These are phyloP conservation scores for Moniliophthora roreri DNA, from an alignment of 1,284 basidiomycete species.

Conservation along the genomic window DNA sequence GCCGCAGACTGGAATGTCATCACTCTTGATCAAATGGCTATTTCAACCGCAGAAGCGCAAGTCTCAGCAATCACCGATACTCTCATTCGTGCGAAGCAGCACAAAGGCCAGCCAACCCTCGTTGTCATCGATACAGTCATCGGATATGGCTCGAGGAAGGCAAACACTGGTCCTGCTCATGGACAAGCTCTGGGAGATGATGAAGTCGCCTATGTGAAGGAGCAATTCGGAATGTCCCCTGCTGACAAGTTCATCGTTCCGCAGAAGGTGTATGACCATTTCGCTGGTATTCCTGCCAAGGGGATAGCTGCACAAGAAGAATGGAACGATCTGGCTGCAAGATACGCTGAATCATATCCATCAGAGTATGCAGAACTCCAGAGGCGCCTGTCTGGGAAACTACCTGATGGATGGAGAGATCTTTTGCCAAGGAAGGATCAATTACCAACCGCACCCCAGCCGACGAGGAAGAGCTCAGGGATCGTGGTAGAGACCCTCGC, in stretches of 20 bases:
- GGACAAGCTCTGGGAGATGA: constrained; percentile 48
- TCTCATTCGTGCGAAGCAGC: constrained; percentile 58
- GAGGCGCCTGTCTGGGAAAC: constrained; percentile 63
- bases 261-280: background rate
- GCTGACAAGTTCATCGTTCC: too few relatives aligned
- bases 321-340: constrained; percentile 59
- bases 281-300: background rate
- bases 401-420: constrained; percentile 70
- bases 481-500: constrained; percentile 63
- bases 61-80: constrained; percentile 63
- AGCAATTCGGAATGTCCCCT: too few relatives aligned
- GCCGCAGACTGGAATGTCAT: constrained; percentile 78
- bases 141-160: constrained; percentile 68
- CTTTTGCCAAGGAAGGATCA: constrained; percentile 55
- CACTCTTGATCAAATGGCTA: constrained; percentile 1
- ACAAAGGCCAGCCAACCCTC: constrained; percentile 64
- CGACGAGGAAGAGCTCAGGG: constrained; percentile 74
- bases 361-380: constrained; percentile 64
- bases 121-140: constrained; percentile 71
- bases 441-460: constrained; percentile 59
- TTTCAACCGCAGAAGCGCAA: constrained; percentile 24
- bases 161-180: constrained; percentile 32
- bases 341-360: constrained; percentile 63
- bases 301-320: constrained; percentile 21
- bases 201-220: constrained; percentile 35